phyloP scores from a whole-genome alignment of 257 asterid species.

The Solanum arcanum region DNA sequence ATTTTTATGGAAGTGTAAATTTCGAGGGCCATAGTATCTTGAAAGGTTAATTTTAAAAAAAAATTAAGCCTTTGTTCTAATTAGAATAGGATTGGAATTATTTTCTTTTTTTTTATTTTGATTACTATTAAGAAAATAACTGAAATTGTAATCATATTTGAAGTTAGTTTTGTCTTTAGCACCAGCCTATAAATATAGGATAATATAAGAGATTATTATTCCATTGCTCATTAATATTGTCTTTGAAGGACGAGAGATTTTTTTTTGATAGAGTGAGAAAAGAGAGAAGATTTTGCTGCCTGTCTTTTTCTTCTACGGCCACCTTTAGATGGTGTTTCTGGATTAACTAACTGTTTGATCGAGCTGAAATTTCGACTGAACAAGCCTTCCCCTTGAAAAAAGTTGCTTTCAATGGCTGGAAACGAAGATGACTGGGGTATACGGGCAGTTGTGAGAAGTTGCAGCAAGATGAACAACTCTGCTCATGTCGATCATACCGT shows the following conservation, averaged over 20 bases:
- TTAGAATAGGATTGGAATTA: not conserved
- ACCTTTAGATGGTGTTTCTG: not conserved
- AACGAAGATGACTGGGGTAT: conserved; percentile 1
- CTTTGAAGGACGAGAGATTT: not conserved
- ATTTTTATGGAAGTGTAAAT: not conserved
- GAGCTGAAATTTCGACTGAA: not conserved
- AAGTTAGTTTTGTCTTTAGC: not conserved
- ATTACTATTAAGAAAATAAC: too few species aligned
- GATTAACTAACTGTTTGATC: not conserved
- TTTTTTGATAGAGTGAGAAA: not conserved
- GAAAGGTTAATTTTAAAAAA: not conserved
- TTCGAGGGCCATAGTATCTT: not conserved
- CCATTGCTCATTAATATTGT: not conserved
- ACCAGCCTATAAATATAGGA: not conserved
- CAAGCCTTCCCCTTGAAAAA: not conserved
- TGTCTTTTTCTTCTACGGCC: not conserved
- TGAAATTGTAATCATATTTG: not conserved
- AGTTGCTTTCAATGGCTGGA: not conserved
- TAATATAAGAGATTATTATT: too few species aligned
- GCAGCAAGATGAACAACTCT: not conserved
- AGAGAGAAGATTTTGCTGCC: not conserved
- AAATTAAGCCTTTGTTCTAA: not conserved
- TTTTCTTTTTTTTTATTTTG: too few species aligned
- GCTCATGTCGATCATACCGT: not conserved
- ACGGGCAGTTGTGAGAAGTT: not conserved